A percentile compares a stretch with the other conserved stretches of the same genome.
Conservation (phyloP, 306 rosid species). For the Dryas drummondii region DNA sequence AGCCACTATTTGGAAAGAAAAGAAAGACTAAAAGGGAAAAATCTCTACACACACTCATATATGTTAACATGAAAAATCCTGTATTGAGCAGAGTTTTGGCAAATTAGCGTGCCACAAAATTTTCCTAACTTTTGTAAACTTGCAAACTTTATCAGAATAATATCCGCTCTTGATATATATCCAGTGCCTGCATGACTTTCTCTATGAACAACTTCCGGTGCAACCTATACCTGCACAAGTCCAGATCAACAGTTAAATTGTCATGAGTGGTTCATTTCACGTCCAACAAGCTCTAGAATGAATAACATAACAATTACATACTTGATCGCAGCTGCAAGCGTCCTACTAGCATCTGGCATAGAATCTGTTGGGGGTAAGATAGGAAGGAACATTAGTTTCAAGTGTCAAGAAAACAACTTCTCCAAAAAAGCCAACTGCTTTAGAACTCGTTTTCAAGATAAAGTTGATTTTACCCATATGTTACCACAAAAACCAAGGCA, state of each 20-base stretch:
- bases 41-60: not conserved
- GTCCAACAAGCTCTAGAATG: constrained; percentile 16
- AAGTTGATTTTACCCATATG: not conserved
- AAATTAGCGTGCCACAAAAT: not conserved
- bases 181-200: constrained; percentile 71
- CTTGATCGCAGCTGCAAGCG: constrained; percentile 73
- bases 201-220: constrained; percentile 71
- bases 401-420: not conserved
- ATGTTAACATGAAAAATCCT: not conserved
- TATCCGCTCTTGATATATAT: constrained; percentile 69
- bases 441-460: not conserved
- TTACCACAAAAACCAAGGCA: not conserved
- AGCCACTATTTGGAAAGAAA: not conserved
- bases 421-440: too few species aligned
- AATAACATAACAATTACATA: constrained; percentile 31
- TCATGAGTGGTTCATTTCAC: not conserved
- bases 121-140: constrained; percentile 5
- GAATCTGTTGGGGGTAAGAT: constrained; percentile 51
- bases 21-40: not conserved
- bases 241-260: constrained; percentile 22
- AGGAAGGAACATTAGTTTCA: constrained; percentile 24
- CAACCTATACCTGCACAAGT: constrained; percentile 71
- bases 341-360: constrained; percentile 52
- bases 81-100: not conserved
- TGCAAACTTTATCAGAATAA: constrained; percentile 36